phyloP scores from a whole-genome alignment of 2,329 filamentous ascomycete species.

The Calonectria multiphialidica region DNA sequence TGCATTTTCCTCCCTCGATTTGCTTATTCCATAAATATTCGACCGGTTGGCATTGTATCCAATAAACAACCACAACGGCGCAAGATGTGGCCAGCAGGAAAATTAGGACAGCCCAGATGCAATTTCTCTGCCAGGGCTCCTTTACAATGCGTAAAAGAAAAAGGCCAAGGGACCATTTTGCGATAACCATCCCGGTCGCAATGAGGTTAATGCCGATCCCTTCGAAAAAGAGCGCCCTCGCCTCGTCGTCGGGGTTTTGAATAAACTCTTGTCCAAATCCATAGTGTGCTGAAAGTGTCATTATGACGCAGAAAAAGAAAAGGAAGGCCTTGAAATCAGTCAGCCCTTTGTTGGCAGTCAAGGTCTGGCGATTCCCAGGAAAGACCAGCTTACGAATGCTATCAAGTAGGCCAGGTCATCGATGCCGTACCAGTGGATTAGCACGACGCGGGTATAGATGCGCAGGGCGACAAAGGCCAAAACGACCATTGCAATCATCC shows the following conservation, averaged over 20 bases:
- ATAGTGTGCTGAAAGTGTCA: constrained; percentile 42
- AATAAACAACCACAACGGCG: background rate
- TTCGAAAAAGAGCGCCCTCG: constrained; percentile 42
- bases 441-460: constrained; percentile 48
- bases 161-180: constrained; percentile 50
- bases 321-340: constrained; percentile 31
- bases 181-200: constrained; percentile 49
- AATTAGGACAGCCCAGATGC: constrained; percentile 45
- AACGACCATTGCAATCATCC: constrained; percentile 30
- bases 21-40: constrained; percentile 15
- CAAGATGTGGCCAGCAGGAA: constrained; percentile 6
- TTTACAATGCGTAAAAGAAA: constrained; percentile 51
- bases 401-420: constrained; percentile 47
- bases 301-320: constrained; percentile 46
- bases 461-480: constrained; percentile 47
- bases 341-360: background rate
- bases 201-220: constrained; percentile 48
- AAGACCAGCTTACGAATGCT: background rate
- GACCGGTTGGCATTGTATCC: constrained; percentile 17
- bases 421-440: constrained; percentile 42
- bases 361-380: no score
- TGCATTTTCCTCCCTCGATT: constrained; percentile 2
- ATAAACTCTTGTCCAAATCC: constrained; percentile 48
- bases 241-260: constrained; percentile 28
- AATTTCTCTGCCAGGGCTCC: constrained; percentile 45